These are phyloP conservation scores for Pascua guehoae DNA, from an alignment of 1,284 basidiomycete genomes.

Conservation along the genomic window DNA sequence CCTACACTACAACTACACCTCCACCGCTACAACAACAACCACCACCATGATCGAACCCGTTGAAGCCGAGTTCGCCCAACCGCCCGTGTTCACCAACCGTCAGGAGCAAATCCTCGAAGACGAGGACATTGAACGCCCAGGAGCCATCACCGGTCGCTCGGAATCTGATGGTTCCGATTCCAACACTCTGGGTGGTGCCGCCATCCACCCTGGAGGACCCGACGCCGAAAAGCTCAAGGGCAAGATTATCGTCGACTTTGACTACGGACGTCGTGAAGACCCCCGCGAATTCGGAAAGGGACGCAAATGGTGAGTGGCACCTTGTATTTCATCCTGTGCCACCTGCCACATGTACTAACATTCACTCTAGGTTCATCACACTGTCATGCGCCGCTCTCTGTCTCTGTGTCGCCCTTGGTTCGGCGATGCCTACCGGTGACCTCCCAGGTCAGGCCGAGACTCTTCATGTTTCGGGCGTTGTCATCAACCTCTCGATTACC, in stretches of 20 bases:
- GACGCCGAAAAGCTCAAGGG: conserved; percentile 17
- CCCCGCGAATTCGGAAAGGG: conserved; percentile 35
- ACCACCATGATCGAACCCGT: conserved; percentile 33
- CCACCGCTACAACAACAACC: neutral
- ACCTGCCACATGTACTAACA: neutral
- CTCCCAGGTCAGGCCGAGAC: conserved; percentile 38
- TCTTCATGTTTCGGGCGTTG: conserved; percentile 48
- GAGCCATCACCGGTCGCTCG: conserved; percentile 4
- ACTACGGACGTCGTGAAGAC: conserved; percentile 27
- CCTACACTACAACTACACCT: neutral
- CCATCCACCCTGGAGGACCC: neutral
- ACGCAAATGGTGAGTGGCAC: conserved; percentile 32
- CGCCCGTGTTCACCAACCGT: conserved; percentile 30
- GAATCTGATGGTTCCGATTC: neutral
- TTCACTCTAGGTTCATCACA: conserved; percentile 26
- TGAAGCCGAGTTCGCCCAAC: conserved; percentile 37
- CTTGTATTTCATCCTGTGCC: too few relatives aligned
- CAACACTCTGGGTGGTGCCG: conserved; percentile 1
- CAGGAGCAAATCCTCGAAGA: conserved; percentile 28
- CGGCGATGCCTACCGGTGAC: conserved; percentile 52
- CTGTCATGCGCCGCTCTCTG: conserved; percentile 31
- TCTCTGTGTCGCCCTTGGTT: conserved; percentile 47
- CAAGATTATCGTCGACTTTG: conserved; percentile 32
- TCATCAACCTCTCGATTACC: conserved; percentile 47
- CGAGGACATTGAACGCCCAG: conserved; percentile 23